Evolutionary conservation across 495 filamentous ascomycete species (phyloP).

Genomic region (Chlorociboria aeruginascens): DNA sequence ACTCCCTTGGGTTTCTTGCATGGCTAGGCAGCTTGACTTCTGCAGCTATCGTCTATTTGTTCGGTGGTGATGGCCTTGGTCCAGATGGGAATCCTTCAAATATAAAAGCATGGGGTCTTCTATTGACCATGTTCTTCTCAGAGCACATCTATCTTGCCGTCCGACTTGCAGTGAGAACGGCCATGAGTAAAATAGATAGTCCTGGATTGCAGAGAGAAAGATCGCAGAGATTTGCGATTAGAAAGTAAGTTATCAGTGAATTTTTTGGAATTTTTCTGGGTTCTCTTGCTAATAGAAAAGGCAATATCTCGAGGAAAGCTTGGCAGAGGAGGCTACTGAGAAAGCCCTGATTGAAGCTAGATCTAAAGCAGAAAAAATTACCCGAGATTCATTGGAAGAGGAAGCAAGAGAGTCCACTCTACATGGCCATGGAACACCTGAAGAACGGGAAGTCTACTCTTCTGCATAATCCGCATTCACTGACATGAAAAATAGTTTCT

Average conservation of each 20-base stretch:
- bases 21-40: conserved; percentile 87
- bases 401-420: conserved; percentile 50
- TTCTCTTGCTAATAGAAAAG: conserved; percentile 1
- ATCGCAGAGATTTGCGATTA: conserved; percentile 57
- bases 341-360: conserved; percentile 23
- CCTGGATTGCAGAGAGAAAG: conserved; percentile 76
- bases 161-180: conserved; percentile 54
- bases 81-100: conserved; percentile 40
- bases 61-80: conserved; percentile 45
- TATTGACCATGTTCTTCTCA: conserved; percentile 73
- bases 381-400: conserved; percentile 40
- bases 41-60: conserved; percentile 78
- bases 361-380: conserved; percentile 34
- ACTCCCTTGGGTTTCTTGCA: conserved; percentile 72
- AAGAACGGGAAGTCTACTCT: conserved; percentile 25
- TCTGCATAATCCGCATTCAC: no score
- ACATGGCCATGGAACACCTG: conserved; percentile 36
- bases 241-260: conserved; percentile 48
- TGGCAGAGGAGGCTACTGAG: conserved; percentile 33
- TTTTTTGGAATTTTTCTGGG: no score
- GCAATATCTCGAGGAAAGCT: conserved; percentile 34
- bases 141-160: conserved; percentile 77
- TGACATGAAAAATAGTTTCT: conserved; percentile 33
- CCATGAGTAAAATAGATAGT: conserved; percentile 69
- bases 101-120: conserved; percentile 69